Evolutionary conservation across 164 flowering plant genomes (phyloP), one percentile per base, ranked within the genome.

Genomic region (Cinnamomum chago): DNA sequence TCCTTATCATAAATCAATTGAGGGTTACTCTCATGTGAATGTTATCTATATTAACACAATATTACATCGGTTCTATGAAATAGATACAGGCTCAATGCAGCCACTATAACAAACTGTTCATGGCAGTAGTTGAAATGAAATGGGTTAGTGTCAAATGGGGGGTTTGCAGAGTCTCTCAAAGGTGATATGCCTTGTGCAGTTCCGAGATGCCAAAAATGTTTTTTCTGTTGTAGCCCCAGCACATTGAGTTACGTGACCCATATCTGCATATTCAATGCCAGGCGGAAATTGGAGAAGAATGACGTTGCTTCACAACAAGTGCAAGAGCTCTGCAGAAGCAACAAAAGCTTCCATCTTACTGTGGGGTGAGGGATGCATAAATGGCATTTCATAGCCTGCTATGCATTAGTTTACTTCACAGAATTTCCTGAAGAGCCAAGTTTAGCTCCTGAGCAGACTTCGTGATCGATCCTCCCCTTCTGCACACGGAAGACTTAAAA

Each of bases 391-490:
- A 40, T 1, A 15, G n/a, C 60, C 13, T 71, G 35, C 65, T 27
- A 64, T 24, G 17, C 27, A 67, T 14, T 6, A n/a, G 4, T 67
- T 14, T 24, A 14, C 67, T 13, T 83, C 85, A 89, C 72, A 80
- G 70, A 58, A 82, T 81, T 72, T 88, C 92, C 76, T 84, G 89
- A 71, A 90, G 81, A 72, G 86, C 84, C 70, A 90, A 79, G 76
- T 76, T 89, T 73, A 90, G 79, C 82, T 90, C 95, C 60, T 88
- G 93, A 13, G 93, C 90, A 55, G 81, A 83, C 78, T 90, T 94
- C 35, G 95, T 88, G 70, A 92, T 85, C 23, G 90, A 84, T 5
- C 97, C 98, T 25, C 97, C 97, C 84, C 85, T 86, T 84, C 98
- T 94, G 82, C 33, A 72, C 51, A 33, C 2, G 7, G 22, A 20